Base-by-base conservation (phyloP, 75 land plant genomes). In the Pinus tabuliformis region DNA sequence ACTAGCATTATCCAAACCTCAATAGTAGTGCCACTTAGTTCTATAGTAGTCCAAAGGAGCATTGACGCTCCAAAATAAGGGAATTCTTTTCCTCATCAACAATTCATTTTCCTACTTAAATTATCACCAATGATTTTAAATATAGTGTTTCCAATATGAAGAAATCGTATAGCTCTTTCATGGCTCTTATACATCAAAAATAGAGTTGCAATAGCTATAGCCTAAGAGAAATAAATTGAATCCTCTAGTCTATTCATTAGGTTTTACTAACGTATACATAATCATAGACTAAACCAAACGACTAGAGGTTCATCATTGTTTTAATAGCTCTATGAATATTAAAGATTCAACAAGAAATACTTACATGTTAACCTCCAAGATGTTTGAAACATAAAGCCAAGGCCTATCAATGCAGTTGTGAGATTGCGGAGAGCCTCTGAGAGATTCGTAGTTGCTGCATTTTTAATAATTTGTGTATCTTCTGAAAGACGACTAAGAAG, bases 391-490 rank as follows among this genome's bases (percentile, higher is more conserved):
- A 97, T 97, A 71, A 95, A 97, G 21, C 72, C 89, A 80, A 97
- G 81, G 15, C 99, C 99, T 76, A 97, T 87, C 45, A 86, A 52
- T 26, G 91, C 83, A 70, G 99, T 97, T 30, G 95, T 76, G 15
- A 97, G 56, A 78, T 90, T 97, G 21, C 91, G 86, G 22, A 97
- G 78, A 3, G 97, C 93, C 78, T 92, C 98, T 49, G 99, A 97
- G 42, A 97, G 91, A 82, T 97, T 97, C 11, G 93, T 89, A 12
- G 99, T 97, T 68, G 99, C 99, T 74, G 99, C 99, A 86, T 89
- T 97, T 77, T 97, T 97, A 56, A 97, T 97, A 66, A 97, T 91
- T 77, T 97, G 99, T 62, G 92, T 88, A 73, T 97, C 99, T 84
- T 97, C 99, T 70, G 99, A 92, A 59, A 97, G 83, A 64, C 99